phyloP scores from a whole-genome alignment of 768 basidiomycete genomes.

The Myochromella boudieri region DNA sequence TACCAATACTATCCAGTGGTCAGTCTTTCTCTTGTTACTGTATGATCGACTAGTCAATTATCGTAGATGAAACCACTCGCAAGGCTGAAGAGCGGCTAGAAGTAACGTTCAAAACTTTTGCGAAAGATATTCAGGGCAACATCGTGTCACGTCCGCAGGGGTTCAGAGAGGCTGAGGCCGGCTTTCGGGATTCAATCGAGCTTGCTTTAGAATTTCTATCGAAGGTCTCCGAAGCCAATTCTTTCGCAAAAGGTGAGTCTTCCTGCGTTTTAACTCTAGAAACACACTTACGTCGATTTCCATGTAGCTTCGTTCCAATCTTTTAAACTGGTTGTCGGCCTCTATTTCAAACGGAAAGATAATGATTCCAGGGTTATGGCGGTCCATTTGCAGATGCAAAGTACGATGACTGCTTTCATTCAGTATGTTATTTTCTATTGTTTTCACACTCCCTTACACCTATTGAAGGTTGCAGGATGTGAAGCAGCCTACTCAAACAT shows the following conservation, averaged over 20 bases:
- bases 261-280: too few relatives aligned
- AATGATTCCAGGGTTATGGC: background rate
- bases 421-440: background rate
- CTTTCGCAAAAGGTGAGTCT: background rate
- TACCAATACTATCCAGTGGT: too few relatives aligned
- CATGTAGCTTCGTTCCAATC: background rate
- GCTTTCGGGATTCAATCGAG: too few relatives aligned
- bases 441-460: too few relatives aligned
- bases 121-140: background rate
- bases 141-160: too few relatives aligned
- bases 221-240: background rate
- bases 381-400: background rate
- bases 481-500: background rate
- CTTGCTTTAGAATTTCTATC: background rate
- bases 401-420: background rate
- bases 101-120: too few relatives aligned
- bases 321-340: background rate
- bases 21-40: too few relatives aligned
- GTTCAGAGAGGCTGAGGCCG: too few relatives aligned
- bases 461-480: too few relatives aligned
- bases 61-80: too few relatives aligned
- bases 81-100: too few relatives aligned
- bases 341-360: background rate
- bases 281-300: background rate
- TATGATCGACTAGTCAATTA: too few relatives aligned